Base-by-base conservation (phyloP, 2,329 filamentous ascomycete genomes). In the Ophiostoma perfectum region DNA sequence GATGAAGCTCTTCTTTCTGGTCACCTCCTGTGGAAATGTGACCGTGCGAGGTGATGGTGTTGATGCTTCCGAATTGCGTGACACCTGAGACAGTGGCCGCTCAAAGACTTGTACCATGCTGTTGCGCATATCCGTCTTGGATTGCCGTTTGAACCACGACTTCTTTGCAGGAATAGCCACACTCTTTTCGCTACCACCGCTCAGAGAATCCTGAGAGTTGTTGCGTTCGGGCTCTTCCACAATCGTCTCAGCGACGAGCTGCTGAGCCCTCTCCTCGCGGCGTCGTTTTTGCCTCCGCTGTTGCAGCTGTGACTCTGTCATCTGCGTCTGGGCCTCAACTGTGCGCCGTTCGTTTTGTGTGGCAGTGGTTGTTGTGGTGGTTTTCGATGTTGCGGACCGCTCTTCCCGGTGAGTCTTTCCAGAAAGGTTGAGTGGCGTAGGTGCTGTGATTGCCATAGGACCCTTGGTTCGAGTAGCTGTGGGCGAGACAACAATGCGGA, bases 1-100 rank as follows among this genome's bases (percentile, higher is more conserved):
- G 42, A 78, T 79, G 70, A 87, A 85, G 8, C 79, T 83, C 77
- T 82, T 86, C 76, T 82, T 86, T 66, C 75, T 76, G 2, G 74
- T 69, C 42, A 72, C 71, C 39, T 68, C 65, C 44, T 69, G 64
- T 0, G 69, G 47, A 5, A 52, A 39, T 7, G 42, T 38, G 8
- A 18, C 41, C 4, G 18, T 18, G 11, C 42, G 18, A 1, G 63
- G 38, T 9, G 52, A 41, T 8, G 64, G 45, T 27, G 55, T 55
- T 4, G 67, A 39, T 6, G 44, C 42, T 9, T 70, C 69, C 0
- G 67, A 14, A 16, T 55, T 47, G 5, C 55, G 68, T 42, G 70
- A 68, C 5, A 60, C 16, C 27, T 68, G 68, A 1, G 68, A 68
- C 5, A 41, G 14, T 0, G 64, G 38, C 2, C 49, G 68, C 39